Percentiles rank a stretch among this genome's conserved stretches.
Conservation (phyloP, 2,329 filamentous ascomycete species). For the Polytolypa hystricis region DNA sequence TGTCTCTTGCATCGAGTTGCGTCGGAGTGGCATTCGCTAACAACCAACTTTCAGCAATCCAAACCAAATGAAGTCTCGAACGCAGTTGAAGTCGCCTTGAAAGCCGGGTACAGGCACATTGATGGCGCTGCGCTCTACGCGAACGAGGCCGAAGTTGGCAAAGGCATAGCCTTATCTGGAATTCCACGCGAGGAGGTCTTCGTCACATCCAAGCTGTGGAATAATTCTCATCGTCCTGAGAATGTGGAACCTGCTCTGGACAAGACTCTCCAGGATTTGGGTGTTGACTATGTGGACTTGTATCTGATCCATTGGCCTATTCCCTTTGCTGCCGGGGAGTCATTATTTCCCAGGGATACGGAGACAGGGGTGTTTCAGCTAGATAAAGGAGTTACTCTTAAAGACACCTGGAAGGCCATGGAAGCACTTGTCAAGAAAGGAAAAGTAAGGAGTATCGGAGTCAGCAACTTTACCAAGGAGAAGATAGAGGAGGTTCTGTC, state of each 20-base stretch:
- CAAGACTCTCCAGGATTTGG: conserved; percentile 49
- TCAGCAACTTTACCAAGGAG: conserved; percentile 40
- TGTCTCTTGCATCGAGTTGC: conserved; percentile 52
- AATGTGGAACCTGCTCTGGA: conserved; percentile 52
- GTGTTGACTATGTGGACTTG: conserved; percentile 56
- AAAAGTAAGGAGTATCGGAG: conserved; percentile 54
- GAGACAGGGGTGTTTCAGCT: conserved; percentile 16
- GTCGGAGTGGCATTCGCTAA: too few species aligned
- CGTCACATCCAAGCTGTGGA: conserved; percentile 70
- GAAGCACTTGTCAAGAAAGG: conserved; percentile 46
- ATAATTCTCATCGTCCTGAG: conserved; percentile 57
- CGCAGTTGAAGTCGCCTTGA: conserved; percentile 60
- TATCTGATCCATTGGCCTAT: conserved; percentile 52
- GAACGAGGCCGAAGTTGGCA: conserved; percentile 61
- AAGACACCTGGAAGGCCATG: conserved; percentile 51
- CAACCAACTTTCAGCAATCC: conserved; percentile 45
- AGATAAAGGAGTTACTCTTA: conserved; percentile 15
- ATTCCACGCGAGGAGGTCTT: conserved; percentile 57
- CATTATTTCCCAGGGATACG: conserved; percentile 16
- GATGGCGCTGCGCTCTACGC: conserved; percentile 62
- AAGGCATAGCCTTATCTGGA: conserved; percentile 52
- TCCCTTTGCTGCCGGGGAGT: conserved; percentile 14
- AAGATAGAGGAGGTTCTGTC: conserved; percentile 44
- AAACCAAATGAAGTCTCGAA: conserved; percentile 55
- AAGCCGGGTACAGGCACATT: conserved; percentile 61